These are phyloP conservation scores for Gossypium rotundifolium DNA, from an alignment of 345 rosid genomes.

Conservation along the genomic window DNA sequence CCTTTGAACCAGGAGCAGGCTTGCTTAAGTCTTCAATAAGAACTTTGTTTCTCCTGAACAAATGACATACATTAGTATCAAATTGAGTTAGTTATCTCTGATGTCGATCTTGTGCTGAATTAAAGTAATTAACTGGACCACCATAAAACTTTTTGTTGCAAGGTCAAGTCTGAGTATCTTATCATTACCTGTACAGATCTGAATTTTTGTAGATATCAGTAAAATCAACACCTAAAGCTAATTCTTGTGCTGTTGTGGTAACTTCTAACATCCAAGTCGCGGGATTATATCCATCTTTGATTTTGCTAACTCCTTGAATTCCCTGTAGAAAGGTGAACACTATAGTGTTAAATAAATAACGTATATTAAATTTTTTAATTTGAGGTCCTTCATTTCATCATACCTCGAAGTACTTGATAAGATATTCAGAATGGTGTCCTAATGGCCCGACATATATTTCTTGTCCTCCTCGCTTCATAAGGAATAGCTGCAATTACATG, in stretches of 20 bases:
- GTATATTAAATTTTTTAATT: neutral
- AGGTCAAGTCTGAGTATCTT: neutral
- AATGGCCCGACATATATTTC: slow-evolving; percentile 78
- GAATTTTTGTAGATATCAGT: slow-evolving; percentile 50
- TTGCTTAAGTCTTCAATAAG: slow-evolving; percentile 44
- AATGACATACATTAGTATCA: neutral
- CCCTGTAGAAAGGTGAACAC: slow-evolving; percentile 25
- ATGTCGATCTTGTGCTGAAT: neutral
- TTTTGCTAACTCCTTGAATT: slow-evolving; percentile 50
- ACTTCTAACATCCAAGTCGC: slow-evolving; percentile 93
- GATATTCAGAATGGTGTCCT: slow-evolving; percentile 55
- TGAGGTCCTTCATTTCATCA: neutral
- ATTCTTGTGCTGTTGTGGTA: slow-evolving; percentile 50
- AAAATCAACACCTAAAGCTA: slow-evolving; percentile 55
- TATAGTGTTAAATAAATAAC: neutral
- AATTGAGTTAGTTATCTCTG: neutral
- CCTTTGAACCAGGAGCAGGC: slow-evolving; percentile 54
- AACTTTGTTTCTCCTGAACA: slow-evolving; percentile 55
- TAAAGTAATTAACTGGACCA: too few species aligned
- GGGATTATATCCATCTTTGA: slow-evolving; percentile 72
- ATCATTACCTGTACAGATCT: slow-evolving; percentile 45
- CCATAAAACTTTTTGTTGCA: too few species aligned
- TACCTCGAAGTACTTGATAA: slow-evolving; percentile 71
- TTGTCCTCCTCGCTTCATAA: slow-evolving; percentile 71
- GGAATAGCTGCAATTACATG: slow-evolving; percentile 43